A percentile compares a stretch with the other conserved stretches of the same genome.
These are phyloP conservation scores for Fraxinus ornus DNA, from an alignment of 305 asterid genomes.

Conservation along the genomic window DNA sequence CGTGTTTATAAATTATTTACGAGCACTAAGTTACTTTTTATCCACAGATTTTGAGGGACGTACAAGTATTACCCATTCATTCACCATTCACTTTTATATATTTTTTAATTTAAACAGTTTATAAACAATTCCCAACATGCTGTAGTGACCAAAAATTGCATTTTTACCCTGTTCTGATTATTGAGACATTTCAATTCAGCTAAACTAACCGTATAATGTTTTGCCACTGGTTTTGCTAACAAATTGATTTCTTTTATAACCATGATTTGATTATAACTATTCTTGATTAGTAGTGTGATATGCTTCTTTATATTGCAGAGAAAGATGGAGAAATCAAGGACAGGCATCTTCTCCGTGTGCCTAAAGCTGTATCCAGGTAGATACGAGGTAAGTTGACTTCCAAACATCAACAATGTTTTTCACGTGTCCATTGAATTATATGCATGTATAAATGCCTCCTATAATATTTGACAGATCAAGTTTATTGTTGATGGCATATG, in stretches of 20 bases:
- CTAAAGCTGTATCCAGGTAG: conserved; percentile 83
- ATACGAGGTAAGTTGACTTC: conserved; percentile 61
- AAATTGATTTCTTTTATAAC: neutral
- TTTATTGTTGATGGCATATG: conserved; percentile 89
- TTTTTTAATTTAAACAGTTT: neutral
- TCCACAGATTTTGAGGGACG: neutral
- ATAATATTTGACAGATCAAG: conserved; percentile 61
- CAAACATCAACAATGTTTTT: conserved; percentile 12
- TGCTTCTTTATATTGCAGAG: conserved; percentile 54
- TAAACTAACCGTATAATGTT: neutral
- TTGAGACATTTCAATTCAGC: neutral
- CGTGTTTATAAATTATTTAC: neutral
- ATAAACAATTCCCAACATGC: neutral
- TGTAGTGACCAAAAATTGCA: neutral
- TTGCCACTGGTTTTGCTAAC: neutral
- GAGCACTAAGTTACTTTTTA: neutral
- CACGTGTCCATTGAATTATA: neutral
- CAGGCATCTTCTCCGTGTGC: conserved; percentile 60
- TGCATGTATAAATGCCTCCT: neutral
- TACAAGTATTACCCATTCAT: neutral
- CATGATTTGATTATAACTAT: neutral
- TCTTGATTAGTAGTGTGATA: conserved; percentile 9
- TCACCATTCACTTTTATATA: neutral
- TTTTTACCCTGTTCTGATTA: neutral
- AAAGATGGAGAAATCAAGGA: conserved; percentile 69